Percentiles rank a stretch among this genome's conserved stretches.
Evolutionary conservation across 257 asterid genomes (phyloP).

Genomic region (Solanum etuberosum): DNA sequence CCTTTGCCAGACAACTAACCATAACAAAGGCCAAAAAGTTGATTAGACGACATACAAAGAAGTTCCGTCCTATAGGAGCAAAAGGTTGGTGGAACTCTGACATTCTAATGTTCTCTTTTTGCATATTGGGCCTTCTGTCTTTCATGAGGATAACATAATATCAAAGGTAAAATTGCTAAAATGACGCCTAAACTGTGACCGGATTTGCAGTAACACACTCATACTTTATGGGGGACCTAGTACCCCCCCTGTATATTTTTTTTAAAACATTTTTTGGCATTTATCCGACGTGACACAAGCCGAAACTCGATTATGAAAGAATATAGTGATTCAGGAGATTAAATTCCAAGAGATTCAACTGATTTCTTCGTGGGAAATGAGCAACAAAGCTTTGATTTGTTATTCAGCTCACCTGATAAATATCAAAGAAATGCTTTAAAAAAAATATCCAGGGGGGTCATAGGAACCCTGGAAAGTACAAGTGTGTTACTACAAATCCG

Average conservation of each 20-base stretch:
- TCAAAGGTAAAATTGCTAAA: neutral
- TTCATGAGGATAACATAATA: neutral
- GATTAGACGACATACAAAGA: slow-evolving; percentile 83
- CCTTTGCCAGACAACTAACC: slow-evolving; percentile 82
- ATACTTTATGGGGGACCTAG: neutral
- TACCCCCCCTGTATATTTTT: neutral
- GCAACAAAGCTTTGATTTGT: neutral
- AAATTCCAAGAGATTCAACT: neutral
- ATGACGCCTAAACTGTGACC: neutral
- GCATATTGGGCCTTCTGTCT: neutral
- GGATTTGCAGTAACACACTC: neutral
- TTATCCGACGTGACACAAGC: neutral
- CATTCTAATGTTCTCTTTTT: neutral
- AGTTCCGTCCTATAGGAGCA: slow-evolving; percentile 72
- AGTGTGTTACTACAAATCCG: neutral
- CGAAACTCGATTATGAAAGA: neutral
- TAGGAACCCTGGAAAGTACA: neutral
- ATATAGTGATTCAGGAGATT: neutral
- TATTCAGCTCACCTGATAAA: neutral
- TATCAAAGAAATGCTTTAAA: neutral
- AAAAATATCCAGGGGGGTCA: neutral
- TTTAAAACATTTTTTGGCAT: neutral
- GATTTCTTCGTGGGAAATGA: neutral
- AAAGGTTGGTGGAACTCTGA: slow-evolving; percentile 50
- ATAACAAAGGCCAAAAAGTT: slow-evolving; percentile 78